These are phyloP conservation scores for Phytophthora kernoviae DNA, from an alignment of 352 stramenopile genomes.

Conservation along the genomic window DNA sequence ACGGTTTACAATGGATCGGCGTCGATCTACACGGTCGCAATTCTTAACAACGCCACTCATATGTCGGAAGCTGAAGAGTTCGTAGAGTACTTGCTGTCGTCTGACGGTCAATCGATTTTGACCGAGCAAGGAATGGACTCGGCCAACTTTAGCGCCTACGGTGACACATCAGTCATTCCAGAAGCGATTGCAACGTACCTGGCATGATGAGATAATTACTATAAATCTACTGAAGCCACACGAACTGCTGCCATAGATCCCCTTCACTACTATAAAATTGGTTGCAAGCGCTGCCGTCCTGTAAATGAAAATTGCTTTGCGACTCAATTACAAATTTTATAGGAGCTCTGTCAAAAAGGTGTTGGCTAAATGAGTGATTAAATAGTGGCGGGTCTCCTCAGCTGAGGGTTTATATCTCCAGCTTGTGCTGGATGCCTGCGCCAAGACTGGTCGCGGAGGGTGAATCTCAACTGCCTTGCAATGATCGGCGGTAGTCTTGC, in stretches of 20 bases:
- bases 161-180: conserved; percentile 24
- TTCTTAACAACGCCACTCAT: conserved; percentile 39
- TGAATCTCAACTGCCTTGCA: background rate
- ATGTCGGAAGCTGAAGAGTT: conserved; percentile 39
- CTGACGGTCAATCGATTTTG: conserved; percentile 31
- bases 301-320: too few relatives aligned
- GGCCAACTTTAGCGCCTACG: conserved; percentile 38
- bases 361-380: background rate
- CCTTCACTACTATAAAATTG: too few relatives aligned
- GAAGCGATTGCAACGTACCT: conserved; percentile 28
- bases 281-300: too few relatives aligned
- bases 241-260: too few relatives aligned
- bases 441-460: too few relatives aligned
- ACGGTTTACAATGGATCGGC: conserved; percentile 40
- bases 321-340: too few relatives aligned
- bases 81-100: conserved; percentile 32
- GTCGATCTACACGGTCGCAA: conserved; percentile 37
- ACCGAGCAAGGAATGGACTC: conserved; percentile 30
- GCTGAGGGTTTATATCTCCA: too few relatives aligned
- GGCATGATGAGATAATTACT: conserved; percentile 19
- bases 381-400: too few relatives aligned
- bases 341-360: background rate
- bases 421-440: too few relatives aligned
- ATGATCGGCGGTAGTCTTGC: background rate
- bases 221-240: too few relatives aligned